Base-by-base conservation (phyloP, 1,284 basidiomycete genomes). In the Ganoderma leucocontextum region DNA sequence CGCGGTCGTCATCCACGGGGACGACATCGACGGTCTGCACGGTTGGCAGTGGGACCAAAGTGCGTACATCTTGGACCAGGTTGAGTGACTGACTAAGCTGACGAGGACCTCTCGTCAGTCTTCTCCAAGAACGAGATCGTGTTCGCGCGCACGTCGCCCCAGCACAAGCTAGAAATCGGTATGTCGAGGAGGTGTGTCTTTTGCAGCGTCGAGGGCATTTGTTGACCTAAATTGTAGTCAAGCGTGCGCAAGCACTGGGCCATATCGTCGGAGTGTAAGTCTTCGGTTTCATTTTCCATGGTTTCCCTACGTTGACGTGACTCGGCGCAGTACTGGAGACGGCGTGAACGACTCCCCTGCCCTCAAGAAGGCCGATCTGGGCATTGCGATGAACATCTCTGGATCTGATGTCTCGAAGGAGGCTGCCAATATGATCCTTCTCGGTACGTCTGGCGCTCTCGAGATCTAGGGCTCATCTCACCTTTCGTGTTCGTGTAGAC, bases 351-450 rank as follows among this genome's bases (percentile, higher is more conserved):
- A 91, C 72, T 89, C 89, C 0, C 90, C 89, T 38, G 89, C 90
- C 8, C 79, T 91, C 52, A 91, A 91, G 77, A 89, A 88, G 80
- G 90, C 90, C 22, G 90, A 91, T 73, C 81, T 92, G 39, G 91
- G 91, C 59, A 91, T 92, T 74, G 89, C 91, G 0, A 92, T 92
- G 90, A 90, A 90, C 72, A 87, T 91, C 47, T 90, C 89, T 42
- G 90, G 90, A 22, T 90, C 89, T 4, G 90, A 91, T 72, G 90
- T 91, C 17, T 89, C 90, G 0, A 91, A 91, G 75, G 90, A 91
- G 76, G 90, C 90, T 12, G 90, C 90, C 0, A 88, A 92, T 76
- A 91, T 92, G 89, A 90, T 91, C 71, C 80, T 91, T 6, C 82
- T 91, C 10, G 88, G 88, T 86, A 73, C 67, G 79, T 57, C 41